phyloP scores from a whole-genome alignment of 805 yeast species.

The Wickerhamiella vanderwaltii region DNA sequence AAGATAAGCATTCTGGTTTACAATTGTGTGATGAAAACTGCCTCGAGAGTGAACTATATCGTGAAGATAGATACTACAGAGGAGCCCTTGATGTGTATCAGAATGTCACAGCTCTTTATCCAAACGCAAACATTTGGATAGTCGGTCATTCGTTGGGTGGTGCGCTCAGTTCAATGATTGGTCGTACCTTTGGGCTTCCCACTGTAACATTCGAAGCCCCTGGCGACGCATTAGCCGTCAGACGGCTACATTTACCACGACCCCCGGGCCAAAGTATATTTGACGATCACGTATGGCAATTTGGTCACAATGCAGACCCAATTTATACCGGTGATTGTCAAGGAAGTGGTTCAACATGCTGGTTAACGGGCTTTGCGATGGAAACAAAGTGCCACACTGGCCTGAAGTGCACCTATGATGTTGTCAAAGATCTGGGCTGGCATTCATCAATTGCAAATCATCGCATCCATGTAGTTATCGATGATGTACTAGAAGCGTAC shows the following conservation, averaged over 20 bases:
- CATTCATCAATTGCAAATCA: conserved; percentile 78
- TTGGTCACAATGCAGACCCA: conserved; percentile 97
- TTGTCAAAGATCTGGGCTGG: conserved; percentile 84
- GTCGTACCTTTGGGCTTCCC: conserved; percentile 82
- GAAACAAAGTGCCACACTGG: conserved; percentile 94
- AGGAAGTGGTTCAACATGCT: conserved; percentile 82
- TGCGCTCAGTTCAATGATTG: conserved; percentile 64
- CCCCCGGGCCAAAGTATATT: conserved; percentile 80
- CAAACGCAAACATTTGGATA: conserved; percentile 67
- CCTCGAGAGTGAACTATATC: conserved; percentile 58
- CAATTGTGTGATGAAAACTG: conserved; percentile 85
- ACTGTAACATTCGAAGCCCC: conserved; percentile 88
- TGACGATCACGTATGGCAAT: conserved; percentile 80
- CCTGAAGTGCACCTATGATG: conserved; percentile 74
- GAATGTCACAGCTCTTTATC: conserved; percentile 55
- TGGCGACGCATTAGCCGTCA: conserved; percentile 75
- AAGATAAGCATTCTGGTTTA: conserved; percentile 29
- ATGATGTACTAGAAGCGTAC: conserved; percentile 57
- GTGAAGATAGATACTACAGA: conserved; percentile 70
- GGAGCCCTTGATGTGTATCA: conserved; percentile 67
- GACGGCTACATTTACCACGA: conserved; percentile 75
- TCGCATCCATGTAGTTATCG: conserved; percentile 81
- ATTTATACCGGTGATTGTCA: conserved; percentile 93
- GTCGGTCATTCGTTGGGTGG: conserved; percentile 97
- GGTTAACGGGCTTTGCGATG: conserved; percentile 92